These are phyloP conservation scores for Pilaira anomala DNA, from an alignment of 192 early-diverging fungal genomes.

Conservation along the genomic window DNA sequence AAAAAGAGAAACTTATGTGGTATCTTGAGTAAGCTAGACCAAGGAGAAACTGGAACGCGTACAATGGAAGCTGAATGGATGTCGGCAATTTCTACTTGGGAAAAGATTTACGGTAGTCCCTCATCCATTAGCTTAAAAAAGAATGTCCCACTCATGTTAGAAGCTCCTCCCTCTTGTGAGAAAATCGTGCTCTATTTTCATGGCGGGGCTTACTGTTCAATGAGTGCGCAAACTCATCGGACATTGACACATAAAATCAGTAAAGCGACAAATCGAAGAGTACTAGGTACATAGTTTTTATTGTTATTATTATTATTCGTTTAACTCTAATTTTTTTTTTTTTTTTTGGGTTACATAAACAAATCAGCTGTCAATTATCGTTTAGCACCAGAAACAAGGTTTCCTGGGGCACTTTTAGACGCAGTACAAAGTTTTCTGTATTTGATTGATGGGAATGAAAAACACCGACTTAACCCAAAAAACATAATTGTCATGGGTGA, in stretches of 20 bases:
- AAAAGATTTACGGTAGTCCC: conserved; percentile 9
- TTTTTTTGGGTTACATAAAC: background rate
- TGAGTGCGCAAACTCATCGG: conserved; percentile 33
- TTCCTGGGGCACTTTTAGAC: conserved; percentile 65
- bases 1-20: conserved; percentile 12
- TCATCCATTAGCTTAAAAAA: background rate
- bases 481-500: conserved; percentile 67
- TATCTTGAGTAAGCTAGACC: conserved; percentile 19
- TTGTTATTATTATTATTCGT: background rate
- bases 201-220: conserved; percentile 31
- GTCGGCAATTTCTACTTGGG: conserved; percentile 5
- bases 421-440: conserved; percentile 52
- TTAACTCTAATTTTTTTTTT: too few relatives aligned
- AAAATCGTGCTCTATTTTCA: conserved; percentile 28
- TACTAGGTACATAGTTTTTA: conserved; percentile 17
- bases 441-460: conserved; percentile 40
- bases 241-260: conserved; percentile 25
- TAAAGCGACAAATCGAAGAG: conserved; percentile 21
- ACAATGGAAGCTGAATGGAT: conserved; percentile 26
- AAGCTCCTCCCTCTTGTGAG: conserved; percentile 11
- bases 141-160: background rate
- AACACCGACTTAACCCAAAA: conserved; percentile 49
- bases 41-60: conserved; percentile 11
- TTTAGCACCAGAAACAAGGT: conserved; percentile 18
- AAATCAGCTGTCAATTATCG: conserved; percentile 20